phyloP scores from a whole-genome alignment of 2,329 filamentous ascomycete species.

The Drechslerella stenobrocha region DNA sequence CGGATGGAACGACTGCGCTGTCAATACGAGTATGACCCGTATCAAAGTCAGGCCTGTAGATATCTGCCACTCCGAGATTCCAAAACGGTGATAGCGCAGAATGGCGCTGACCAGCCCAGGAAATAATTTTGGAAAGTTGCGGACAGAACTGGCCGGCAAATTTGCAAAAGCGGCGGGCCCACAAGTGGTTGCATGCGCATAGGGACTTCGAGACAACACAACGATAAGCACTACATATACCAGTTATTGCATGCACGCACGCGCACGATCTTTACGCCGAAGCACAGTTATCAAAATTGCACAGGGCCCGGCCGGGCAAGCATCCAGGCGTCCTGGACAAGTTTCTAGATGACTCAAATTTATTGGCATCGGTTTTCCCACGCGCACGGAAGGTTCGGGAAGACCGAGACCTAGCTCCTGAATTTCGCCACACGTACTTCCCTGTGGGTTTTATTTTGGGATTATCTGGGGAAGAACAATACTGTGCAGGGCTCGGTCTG shows the following conservation, averaged over 20 bases:
- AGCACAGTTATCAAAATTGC: not conserved
- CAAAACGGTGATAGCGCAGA: not conserved
- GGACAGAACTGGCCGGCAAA: slow-evolving; percentile 32
- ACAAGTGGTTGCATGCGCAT: too few species aligned
- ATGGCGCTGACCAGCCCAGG: slow-evolving; percentile 1
- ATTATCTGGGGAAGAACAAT: too few species aligned
- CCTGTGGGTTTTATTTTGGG: not conserved
- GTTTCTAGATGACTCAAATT: not conserved
- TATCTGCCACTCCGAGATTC: not conserved
- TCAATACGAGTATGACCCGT: not conserved
- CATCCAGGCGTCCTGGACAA: not conserved
- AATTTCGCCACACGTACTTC: not conserved
- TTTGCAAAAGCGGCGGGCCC: not conserved
- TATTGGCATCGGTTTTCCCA: not conserved
- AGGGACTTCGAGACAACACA: not conserved
- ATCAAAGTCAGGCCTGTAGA: not conserved
- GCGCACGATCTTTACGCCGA: too few species aligned
- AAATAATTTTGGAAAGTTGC: slow-evolving; percentile 12
- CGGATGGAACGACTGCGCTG: not conserved
- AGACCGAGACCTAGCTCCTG: slow-evolving; percentile 1
- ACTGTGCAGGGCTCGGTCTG: too few species aligned
- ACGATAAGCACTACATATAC: not conserved
- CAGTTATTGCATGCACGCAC: too few species aligned
- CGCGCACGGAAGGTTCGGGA: not conserved
- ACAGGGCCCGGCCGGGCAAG: not conserved